phyloP scores from a whole-genome alignment of 192 early-diverging fungal species.

The Rhizophagus prolifer region DNA sequence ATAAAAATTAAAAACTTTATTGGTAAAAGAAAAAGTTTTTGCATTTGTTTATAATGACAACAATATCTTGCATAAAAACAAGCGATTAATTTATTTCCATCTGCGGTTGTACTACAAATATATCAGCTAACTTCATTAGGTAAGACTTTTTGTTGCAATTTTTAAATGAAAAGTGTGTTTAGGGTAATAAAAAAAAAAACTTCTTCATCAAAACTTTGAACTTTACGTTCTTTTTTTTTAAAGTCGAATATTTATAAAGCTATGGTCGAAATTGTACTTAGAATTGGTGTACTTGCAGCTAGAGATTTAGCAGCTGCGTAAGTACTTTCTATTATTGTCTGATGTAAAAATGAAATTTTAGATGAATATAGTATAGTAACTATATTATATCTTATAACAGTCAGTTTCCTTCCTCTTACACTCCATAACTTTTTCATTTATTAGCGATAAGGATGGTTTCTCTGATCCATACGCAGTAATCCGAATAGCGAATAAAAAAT shows the following conservation, averaged over 20 bases:
- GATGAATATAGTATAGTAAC: neutral
- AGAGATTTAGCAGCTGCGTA: constrained; percentile 28
- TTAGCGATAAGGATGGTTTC: constrained; percentile 35
- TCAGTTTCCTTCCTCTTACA: neutral
- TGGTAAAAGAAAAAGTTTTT: too few relatives aligned
- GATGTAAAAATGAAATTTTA: too few relatives aligned
- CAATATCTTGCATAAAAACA: too few relatives aligned
- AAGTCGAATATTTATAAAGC: neutral
- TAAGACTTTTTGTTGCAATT: too few relatives aligned
- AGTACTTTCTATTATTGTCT: neutral
- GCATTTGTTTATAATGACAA: too few relatives aligned
- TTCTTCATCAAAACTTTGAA: neutral
- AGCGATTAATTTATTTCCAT: too few relatives aligned
- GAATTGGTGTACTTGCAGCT: constrained; percentile 28
- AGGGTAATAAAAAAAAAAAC: too few relatives aligned
- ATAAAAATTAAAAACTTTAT: too few relatives aligned
- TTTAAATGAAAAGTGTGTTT: too few relatives aligned
- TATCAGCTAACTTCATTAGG: too few relatives aligned
- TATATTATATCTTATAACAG: too few relatives aligned
- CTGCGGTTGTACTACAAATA: too few relatives aligned
- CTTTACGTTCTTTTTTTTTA: neutral
- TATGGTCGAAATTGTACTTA: constrained; percentile 2
- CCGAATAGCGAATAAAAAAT: constrained; percentile 58
- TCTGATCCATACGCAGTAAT: constrained; percentile 50
- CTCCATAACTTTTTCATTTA: neutral